Evolutionary conservation across 371 early-diverging fungal genomes (phyloP).

Genomic region (Apophysomyces elegans): DNA sequence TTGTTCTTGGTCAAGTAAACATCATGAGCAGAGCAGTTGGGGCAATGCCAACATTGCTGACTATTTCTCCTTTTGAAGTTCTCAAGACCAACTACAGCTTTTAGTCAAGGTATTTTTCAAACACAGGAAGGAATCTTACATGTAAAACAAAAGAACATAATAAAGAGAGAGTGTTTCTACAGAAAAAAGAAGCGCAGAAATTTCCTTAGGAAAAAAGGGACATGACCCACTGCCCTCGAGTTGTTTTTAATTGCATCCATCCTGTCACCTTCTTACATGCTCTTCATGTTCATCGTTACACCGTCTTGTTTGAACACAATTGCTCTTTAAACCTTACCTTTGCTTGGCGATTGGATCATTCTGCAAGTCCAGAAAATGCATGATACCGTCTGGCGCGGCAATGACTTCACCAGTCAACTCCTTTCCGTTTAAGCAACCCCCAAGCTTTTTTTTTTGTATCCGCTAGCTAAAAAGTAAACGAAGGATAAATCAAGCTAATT

Average conservation of each 20-base stretch:
- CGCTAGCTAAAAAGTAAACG: too few species aligned
- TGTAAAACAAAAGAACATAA: conserved; percentile 46
- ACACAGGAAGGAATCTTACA: conserved; percentile 23
- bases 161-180: conserved; percentile 5
- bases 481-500: too few species aligned
- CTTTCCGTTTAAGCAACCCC: too few species aligned
- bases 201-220: not conserved
- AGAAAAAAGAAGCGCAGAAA: conserved; percentile 1
- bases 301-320: too few species aligned
- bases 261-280: too few species aligned
- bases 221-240: not conserved
- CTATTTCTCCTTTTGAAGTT: conserved; percentile 43
- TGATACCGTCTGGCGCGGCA: too few species aligned
- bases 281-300: too few species aligned
- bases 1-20: conserved; percentile 46
- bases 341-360: too few species aligned
- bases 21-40: conserved; percentile 48
- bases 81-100: conserved; percentile 46
- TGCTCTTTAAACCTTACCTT: too few species aligned
- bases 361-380: too few species aligned
- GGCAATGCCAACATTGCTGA: conserved; percentile 45
- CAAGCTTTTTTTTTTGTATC: too few species aligned
- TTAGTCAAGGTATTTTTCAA: not conserved
- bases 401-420: too few species aligned
- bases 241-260: not conserved